Conservation (phyloP, 2,329 filamentous ascomycete genomes). For the Neofusicoccum laricinum region DNA sequence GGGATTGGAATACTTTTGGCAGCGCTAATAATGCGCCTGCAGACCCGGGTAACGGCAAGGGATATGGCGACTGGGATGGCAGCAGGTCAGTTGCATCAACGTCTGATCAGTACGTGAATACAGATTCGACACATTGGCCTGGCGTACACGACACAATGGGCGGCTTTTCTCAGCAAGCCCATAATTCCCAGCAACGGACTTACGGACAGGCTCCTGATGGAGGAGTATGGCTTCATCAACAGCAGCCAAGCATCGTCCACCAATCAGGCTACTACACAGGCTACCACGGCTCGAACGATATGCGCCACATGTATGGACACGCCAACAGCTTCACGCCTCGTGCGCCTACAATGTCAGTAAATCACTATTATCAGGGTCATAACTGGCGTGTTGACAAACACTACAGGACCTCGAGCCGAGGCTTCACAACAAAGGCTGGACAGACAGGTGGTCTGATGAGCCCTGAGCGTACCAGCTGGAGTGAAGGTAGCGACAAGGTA, state of each 20-base stretch:
- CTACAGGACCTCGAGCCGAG: not conserved
- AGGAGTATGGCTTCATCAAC: not conserved
- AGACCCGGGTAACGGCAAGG: not conserved
- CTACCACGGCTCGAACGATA: not conserved
- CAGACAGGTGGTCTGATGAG: not conserved
- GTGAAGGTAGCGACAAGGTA: not conserved
- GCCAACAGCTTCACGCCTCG: conserved; percentile 4
- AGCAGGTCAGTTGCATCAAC: not conserved
- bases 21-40: not conserved
- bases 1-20: conserved; percentile 5
- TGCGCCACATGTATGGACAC: not conserved
- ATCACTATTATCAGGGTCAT: not conserved
- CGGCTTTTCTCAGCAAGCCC: not conserved
- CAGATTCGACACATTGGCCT: not conserved
- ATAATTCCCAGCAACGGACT: not conserved
- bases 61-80: not conserved
- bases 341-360: conserved; percentile 1
- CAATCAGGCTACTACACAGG: not conserved
- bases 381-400: conserved; percentile 15
- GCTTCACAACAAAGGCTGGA: not conserved
- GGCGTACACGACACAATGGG: not conserved
- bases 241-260: not conserved
- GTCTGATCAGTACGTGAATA: not conserved
- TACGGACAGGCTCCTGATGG: not conserved
- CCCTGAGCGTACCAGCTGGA: not conserved